A percentile compares a stretch with the other conserved stretches of the same genome.
These are phyloP conservation scores for Pestalotiopsis sp. DNA, from an alignment of 2,329 filamentous ascomycete species.

Conservation along the genomic window DNA sequence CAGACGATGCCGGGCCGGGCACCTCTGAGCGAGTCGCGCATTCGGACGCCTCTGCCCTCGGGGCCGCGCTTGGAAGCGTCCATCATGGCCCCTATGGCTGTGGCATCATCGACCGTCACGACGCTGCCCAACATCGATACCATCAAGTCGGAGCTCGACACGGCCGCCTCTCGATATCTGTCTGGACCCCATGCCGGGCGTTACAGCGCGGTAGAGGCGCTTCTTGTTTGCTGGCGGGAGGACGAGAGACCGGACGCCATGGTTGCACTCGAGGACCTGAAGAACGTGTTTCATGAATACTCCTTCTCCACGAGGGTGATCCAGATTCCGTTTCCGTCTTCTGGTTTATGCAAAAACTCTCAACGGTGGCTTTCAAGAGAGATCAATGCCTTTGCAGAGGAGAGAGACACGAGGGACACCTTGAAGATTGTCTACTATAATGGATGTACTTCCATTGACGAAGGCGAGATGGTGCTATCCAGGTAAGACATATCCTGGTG, in stretches of 20 bases:
- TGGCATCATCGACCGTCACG: conserved; percentile 25
- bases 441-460: conserved; percentile 56
- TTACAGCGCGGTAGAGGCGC: conserved; percentile 53
- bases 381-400: conserved; percentile 55
- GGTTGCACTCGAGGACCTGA: conserved; percentile 48
- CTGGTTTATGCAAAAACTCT: conserved; percentile 49
- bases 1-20: conserved; percentile 36
- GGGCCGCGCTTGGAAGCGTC: conserved; percentile 58
- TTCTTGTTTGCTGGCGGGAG: conserved; percentile 61
- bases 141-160: conserved; percentile 56
- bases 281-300: conserved; percentile 54
- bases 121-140: conserved; percentile 51
- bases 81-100: conserved; percentile 32
- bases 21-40: conserved; percentile 48
- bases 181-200: conserved; percentile 53
- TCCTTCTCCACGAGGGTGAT: conserved; percentile 51
- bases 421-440: conserved; percentile 63
- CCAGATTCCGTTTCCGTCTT: conserved; percentile 48
- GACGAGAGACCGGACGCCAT: conserved; percentile 48
- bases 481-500: conserved; percentile 44
- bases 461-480: conserved; percentile 58
- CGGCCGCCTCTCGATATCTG: conserved; percentile 50
- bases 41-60: conserved; percentile 59
- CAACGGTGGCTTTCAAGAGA: conserved; percentile 56
- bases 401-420: conserved; percentile 56